Conservation (phyloP, 164 flowering plant genomes). For the Protea cynaroides region DNA sequence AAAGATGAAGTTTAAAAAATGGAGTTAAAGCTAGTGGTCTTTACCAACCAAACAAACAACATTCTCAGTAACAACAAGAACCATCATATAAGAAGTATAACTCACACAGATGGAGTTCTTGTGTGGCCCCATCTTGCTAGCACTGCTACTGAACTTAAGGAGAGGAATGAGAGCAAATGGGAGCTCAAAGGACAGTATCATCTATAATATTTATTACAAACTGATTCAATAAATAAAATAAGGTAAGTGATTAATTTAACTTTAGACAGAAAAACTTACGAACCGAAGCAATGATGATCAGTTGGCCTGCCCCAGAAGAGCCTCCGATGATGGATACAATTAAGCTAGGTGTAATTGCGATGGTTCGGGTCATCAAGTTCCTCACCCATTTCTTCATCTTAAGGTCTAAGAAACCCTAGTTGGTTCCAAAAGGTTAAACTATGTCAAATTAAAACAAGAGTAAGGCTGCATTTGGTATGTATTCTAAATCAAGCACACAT, state of each 20-base stretch:
- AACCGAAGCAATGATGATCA: constrained; percentile 84
- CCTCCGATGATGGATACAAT: constrained; percentile 73
- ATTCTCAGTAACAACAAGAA: too few relatives aligned
- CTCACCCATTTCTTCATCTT: constrained; percentile 67
- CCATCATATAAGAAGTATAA: not conserved
- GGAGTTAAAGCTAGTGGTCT: too few relatives aligned
- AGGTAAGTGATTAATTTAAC: not conserved
- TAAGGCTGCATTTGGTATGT: too few relatives aligned
- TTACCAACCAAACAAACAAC: too few relatives aligned
- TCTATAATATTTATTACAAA: constrained; percentile 39
- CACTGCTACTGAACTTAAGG: constrained; percentile 86
- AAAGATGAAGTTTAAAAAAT: too few relatives aligned
- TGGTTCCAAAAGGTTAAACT: not conserved
- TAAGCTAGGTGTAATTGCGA: constrained; percentile 78
- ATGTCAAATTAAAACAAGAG: constrained; percentile 10
- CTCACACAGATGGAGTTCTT: constrained; percentile 75
- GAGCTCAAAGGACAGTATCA: constrained; percentile 90
- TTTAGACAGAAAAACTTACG: not conserved
- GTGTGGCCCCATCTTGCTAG: constrained; percentile 93
- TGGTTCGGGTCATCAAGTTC: constrained; percentile 55
- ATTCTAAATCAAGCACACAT: too few relatives aligned
- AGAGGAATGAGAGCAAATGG: constrained; percentile 95
- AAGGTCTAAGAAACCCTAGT: constrained; percentile 75
- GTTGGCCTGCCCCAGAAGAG: constrained; percentile 61
- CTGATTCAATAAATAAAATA: not conserved